phyloP scores from a whole-genome alignment of 768 basidiomycete species.

The Suillus placidus region DNA sequence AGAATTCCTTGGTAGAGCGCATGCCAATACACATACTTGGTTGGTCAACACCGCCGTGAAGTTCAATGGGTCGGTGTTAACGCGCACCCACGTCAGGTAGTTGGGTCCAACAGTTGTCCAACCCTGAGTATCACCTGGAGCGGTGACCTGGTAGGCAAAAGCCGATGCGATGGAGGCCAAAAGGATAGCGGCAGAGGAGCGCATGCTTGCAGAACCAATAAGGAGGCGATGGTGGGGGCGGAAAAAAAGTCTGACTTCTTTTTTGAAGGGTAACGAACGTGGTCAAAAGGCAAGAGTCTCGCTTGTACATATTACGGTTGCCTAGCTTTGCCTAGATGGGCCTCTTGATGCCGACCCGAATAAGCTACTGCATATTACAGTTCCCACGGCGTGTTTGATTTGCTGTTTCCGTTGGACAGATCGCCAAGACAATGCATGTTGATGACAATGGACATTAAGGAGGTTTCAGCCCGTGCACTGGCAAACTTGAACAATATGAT shows the following conservation, averaged over 20 bases:
- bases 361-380: not conserved
- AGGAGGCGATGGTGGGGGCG: conserved; percentile 20
- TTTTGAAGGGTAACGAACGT: conserved; percentile 27
- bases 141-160: conserved; percentile 63
- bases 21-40: conserved; percentile 42
- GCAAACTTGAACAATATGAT: not conserved
- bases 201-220: conserved; percentile 42
- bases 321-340: conserved; percentile 15
- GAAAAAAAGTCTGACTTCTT: conserved; percentile 17
- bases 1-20: not conserved
- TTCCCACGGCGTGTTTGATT: conserved; percentile 25
- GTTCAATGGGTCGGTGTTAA: conserved; percentile 64
- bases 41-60: conserved; percentile 74
- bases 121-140: conserved; percentile 46
- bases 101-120: conserved; percentile 63
- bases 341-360: conserved; percentile 13
- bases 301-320: conserved; percentile 5
- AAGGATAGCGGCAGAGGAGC: conserved; percentile 43
- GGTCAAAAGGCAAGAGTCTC: conserved; percentile 15
- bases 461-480: not conserved
- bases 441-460: not conserved
- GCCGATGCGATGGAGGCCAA: conserved; percentile 56
- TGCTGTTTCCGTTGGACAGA: not conserved
- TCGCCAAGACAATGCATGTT: not conserved
- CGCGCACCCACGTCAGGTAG: conserved; percentile 63